Base-by-base conservation (phyloP, 192 early-diverging fungal species). In the Rhizophlyctis rosea region DNA sequence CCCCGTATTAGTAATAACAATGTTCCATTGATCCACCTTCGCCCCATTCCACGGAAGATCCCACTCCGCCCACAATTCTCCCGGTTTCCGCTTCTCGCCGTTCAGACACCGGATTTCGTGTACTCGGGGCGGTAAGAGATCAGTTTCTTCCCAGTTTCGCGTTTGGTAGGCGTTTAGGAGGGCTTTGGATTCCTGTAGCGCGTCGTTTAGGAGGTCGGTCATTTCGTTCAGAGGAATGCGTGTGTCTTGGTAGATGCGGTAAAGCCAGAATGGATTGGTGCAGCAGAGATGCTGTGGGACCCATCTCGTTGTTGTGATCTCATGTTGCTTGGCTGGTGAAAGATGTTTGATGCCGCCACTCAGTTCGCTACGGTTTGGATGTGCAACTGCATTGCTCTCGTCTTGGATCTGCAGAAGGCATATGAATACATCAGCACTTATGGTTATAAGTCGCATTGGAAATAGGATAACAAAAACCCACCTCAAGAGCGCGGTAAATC, bases 221-320 rank as follows among this genome's bases (percentile, higher is more conserved):
- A 81, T 30, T 57, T 79, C 76, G 5, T 29, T 21, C 27, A 74
- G 35, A 33, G 70, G 53, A 2, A 81, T 73, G 24, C 35, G 63
- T 4, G 79, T 81, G 60, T 81, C 79, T 68, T 79, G 76, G 51
- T 81, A 81, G 34, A 81, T 81, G 34, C 79, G 58, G 53, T 80
- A 81, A 18, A 81, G 62, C 79, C 79, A 81, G 47, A 61, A 77
- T 5, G 78, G 76, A 47, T 67, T 64, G 14, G 72, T 51, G 59
- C 76, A 79, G 63, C 79, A 79, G n/a, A 51, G 62, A 61, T 81
- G 79, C 4, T 49, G 47, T 1, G 79, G 73, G 23, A 79, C 77
- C 14, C 61, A 69, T n/a, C 31, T 34, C 16, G 70, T 73, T 7
- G 51, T 34, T 21, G 29, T 3, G 47, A 81, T 66, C 29, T 64